Evolutionary conservation across 2,329 filamentous ascomycete genomes (phyloP).

Genomic region (Penicillium sp.): DNA sequence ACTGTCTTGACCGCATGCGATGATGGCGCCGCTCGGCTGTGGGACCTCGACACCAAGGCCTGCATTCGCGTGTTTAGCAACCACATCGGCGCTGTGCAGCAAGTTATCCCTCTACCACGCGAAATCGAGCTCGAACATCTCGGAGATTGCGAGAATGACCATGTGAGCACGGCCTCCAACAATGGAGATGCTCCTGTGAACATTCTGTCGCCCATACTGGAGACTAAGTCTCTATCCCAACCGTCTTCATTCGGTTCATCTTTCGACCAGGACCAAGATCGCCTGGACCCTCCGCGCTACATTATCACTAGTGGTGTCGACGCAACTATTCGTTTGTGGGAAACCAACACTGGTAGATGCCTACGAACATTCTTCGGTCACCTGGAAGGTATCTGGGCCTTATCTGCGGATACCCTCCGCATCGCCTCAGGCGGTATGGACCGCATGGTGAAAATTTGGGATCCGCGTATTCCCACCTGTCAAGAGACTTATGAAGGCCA

Average conservation of each 20-base stretch:
- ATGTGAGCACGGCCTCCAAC: constrained; percentile 43
- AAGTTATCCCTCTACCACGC: constrained; percentile 79
- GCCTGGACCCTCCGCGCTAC: constrained; percentile 80
- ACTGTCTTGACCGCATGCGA: constrained; percentile 93
- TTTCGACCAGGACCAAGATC: constrained; percentile 64
- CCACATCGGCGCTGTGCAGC: constrained; percentile 94
- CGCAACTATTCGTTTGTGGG: constrained; percentile 90
- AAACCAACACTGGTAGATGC: constrained; percentile 78
- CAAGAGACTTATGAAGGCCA: constrained; percentile 93
- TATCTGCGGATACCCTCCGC: constrained; percentile 85
- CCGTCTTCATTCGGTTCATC: constrained; percentile 63
- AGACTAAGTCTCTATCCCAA: constrained; percentile 37
- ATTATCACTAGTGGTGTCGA: constrained; percentile 93
- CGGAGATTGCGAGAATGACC: constrained; percentile 61
- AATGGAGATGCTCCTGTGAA: constrained; percentile 32
- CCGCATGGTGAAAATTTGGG: constrained; percentile 95
- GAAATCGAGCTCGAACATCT: constrained; percentile 85
- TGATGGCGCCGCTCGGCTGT: constrained; percentile 86
- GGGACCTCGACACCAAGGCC: constrained; percentile 84
- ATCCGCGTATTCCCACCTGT: constrained; percentile 86
- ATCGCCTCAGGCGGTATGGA: constrained; percentile 91
- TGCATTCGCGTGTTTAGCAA: constrained; percentile 81
- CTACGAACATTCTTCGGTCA: constrained; percentile 95
- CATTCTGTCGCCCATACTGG: constrained; percentile 29
- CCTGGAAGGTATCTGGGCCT: constrained; percentile 91